phyloP scores from a whole-genome alignment of 768 basidiomycete genomes.

The Suillus hirtellus region DNA sequence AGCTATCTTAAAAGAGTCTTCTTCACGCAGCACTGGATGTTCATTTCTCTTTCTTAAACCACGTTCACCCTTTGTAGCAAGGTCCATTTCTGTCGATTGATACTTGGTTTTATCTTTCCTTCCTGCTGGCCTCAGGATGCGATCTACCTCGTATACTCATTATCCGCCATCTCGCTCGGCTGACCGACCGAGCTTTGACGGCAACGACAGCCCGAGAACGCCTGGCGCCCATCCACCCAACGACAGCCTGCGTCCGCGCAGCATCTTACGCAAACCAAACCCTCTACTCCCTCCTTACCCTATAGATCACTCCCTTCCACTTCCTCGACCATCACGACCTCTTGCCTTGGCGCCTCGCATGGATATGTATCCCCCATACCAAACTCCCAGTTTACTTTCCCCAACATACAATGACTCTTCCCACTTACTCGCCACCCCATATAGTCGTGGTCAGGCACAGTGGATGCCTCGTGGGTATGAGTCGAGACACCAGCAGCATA shows the following conservation, averaged over 20 bases:
- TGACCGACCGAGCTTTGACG: conserved; percentile 2
- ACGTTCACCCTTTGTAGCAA: conserved; percentile 2
- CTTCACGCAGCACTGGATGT: neutral
- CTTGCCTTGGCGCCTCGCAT: conserved; percentile 15
- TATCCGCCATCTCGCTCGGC: conserved; percentile 16
- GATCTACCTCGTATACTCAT: conserved; percentile 23
- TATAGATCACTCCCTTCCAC: conserved; percentile 10
- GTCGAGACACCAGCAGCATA: conserved; percentile 14
- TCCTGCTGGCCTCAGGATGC: conserved; percentile 18
- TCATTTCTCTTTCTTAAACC: conserved; percentile 11
- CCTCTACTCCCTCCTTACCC: conserved; percentile 4
- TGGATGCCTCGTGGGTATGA: conserved; percentile 25
- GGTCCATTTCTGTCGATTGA: neutral
- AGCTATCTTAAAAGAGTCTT: conserved; percentile 7
- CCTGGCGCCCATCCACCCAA: conserved; percentile 9
- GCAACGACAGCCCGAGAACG: conserved; percentile 7
- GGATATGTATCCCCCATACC: conserved; percentile 10
- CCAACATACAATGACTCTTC: conserved; percentile 20
- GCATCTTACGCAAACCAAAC: conserved; percentile 22
- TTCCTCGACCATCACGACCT: conserved; percentile 8
- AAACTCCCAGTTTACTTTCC: conserved; percentile 25
- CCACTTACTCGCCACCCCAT: conserved; percentile 22
- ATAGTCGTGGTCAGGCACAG: conserved; percentile 12
- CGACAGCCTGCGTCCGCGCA: conserved; percentile 15
- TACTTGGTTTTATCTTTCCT: neutral